Evolutionary conservation across 179 eudicot species (phyloP), one percentile per base, ranked within the genome.

Genomic region (Corrigiola litoralis): DNA sequence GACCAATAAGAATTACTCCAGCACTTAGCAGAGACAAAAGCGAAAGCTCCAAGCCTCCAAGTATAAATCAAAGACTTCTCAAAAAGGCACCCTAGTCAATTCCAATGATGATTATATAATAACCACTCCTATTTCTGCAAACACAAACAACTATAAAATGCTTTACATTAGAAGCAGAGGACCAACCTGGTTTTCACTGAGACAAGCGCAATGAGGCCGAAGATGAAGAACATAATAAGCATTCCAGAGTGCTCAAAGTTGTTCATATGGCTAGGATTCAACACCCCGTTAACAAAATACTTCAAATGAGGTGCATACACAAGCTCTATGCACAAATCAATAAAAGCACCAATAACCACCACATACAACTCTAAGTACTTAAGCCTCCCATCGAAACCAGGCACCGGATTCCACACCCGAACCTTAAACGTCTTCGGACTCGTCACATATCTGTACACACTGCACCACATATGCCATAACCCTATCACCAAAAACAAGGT

Each of bases 201-300:
- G 21, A 91, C 70, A 32, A 91, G 80, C 53, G 81, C 36, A 44
- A 86, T 70, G 32, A 83, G 74, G 62, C 94, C 95, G 21, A 80
- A 86, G 72, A 91, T 73, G 80, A 88, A 85, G 80, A 91, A 91
- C 97, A 91, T 91, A 75, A 91, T 74, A 48, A 91, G 96, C 97
- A 91, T 91, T 24, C 91, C 97, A 38, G 87, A 82, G 72, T 91
- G 97, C 73, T 91, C 97, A 61, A 91, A 91, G 67, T 88, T 82
- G 71, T 91, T 91, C 89, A 91, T 75, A 61, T 88, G 94, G 40
- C 65, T 10, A 6, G 97, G 89, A 68, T 89, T 85, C 80, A 91
- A 79, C 2, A 77, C 68, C 16, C 97, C 97, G 70, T 84, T 16
- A 5, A 79, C 88, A 71, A 86, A 80, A 69, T 86, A 85, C 69